phyloP scores from a whole-genome alignment of 2,329 filamentous ascomycete species.

The Colletotrichum musae region DNA sequence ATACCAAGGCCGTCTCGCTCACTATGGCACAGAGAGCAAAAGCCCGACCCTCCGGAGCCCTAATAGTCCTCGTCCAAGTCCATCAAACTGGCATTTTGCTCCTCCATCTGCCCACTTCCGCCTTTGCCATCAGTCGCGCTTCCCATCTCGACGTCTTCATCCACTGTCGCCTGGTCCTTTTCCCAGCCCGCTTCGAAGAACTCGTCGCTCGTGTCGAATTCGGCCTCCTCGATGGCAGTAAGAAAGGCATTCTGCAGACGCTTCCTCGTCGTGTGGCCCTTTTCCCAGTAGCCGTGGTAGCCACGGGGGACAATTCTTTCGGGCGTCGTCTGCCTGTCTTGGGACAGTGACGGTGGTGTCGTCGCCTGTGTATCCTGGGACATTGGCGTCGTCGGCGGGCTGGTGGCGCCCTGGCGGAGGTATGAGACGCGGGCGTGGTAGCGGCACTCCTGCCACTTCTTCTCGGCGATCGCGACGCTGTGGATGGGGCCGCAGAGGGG shows the following conservation, averaged over 20 bases:
- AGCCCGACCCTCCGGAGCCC: neutral
- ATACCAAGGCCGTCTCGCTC: neutral
- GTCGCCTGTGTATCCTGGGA: neutral
- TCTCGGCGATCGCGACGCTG: conserved; percentile 16
- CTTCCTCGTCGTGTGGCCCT: neutral
- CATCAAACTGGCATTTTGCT: neutral
- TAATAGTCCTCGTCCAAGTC: neutral
- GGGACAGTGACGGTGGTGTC: neutral
- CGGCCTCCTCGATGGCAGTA: neutral
- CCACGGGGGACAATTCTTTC: neutral
- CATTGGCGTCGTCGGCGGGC: neutral
- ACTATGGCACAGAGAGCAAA: neutral
- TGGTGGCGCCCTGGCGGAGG: neutral
- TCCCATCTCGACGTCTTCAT: neutral
- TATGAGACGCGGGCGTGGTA: conserved; percentile 23
- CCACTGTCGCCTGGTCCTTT: neutral
- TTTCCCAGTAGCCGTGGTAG: neutral
- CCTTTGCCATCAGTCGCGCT: neutral
- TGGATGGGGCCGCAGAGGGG: conserved; percentile 9
- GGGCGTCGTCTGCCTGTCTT: neutral
- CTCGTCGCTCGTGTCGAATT: neutral
- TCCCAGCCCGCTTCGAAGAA: neutral
- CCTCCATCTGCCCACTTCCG: neutral
- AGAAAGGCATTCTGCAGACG: neutral
- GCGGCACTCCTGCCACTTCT: conserved; percentile 9